Evolutionary conservation across 371 early-diverging fungal species (phyloP), one percentile per base, ranked within the genome.

Genomic region (Smittium mucronatum): DNA sequence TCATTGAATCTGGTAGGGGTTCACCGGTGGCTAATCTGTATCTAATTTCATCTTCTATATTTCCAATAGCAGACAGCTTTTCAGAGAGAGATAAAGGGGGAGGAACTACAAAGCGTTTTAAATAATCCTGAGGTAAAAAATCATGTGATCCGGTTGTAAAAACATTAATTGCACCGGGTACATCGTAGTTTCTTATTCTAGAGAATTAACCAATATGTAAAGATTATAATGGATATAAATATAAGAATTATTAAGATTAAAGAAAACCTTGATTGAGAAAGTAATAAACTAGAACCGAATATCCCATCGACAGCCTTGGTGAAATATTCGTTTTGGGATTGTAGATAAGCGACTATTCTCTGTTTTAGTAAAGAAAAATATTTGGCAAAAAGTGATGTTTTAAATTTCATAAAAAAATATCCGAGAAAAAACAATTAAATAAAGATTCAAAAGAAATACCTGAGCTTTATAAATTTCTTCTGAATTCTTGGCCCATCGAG

Each of bases 401-500:
- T 59, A 79, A 80, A 36, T 81, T 81, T 70, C 88, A 87, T 57
- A 81, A 81, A 70, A 85, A 80, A 75, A 88, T 89, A 73, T 88
- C 87, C 72, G 85, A 83, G 47, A 88, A 72, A 69, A 83, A 88
- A 21, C 21, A 47, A 47, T 11, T 11, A 47, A 11, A 11, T 47
- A 47, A 47, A 47, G 21, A 11, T 11, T 47, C 17, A 85, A 87
- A 80, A 89, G 87, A 58, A 85, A 84, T 70, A 87, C 85, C 84
- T 89, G 88, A 69, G 88, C 88, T 77, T 85, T 87, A 77, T 89
- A 88, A 32, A 89, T 83, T 71, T 87, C 84, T 36, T 83, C 79
- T 25, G 90, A 87, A 69, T 84, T 84, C 36, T 81, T 81, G 30
- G 89, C 86, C 89, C 89, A 89, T 73, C 87, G 83, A 34, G 88